phyloP scores from a whole-genome alignment of 306 rosid genomes.

The Acmispon strigosus region DNA sequence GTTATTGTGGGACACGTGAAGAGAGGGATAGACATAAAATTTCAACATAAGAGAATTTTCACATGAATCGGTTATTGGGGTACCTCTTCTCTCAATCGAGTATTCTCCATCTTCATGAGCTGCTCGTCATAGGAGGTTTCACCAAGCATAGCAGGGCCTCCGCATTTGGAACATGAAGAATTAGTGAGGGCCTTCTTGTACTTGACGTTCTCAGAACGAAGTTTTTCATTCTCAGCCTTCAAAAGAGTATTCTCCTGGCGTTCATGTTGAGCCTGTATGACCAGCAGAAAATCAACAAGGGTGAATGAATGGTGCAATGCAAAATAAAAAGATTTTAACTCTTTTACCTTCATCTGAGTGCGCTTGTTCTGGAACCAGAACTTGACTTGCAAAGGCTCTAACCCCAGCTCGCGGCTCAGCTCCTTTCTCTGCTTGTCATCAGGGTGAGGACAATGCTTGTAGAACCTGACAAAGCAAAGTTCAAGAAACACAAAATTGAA shows the following conservation, averaged over 20 bases:
- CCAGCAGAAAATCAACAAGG: no score
- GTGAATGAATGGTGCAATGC: background rate
- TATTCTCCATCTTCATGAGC: slow-evolving; percentile 80
- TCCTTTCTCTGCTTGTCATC: slow-evolving; percentile 98
- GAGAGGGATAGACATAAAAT: no score
- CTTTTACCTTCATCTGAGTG: slow-evolving; percentile 88
- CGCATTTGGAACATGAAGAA: slow-evolving; percentile 90
- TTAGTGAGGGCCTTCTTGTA: slow-evolving; percentile 83
- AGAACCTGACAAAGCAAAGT: slow-evolving; percentile 41
- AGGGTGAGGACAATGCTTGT: slow-evolving; percentile 98
- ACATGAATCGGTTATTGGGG: no score
- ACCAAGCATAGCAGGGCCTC: slow-evolving; percentile 88
- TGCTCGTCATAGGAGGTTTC: slow-evolving; percentile 98
- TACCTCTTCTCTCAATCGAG: slow-evolving; percentile 90
- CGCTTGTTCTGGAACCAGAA: slow-evolving; percentile 99
- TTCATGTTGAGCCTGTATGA: slow-evolving; percentile 75
- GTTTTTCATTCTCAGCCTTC: slow-evolving; percentile 78
- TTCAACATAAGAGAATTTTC: no score
- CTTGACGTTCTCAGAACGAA: slow-evolving; percentile 74
- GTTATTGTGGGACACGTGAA: no score
- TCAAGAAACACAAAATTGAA: no score
- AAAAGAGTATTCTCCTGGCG: slow-evolving; percentile 81
- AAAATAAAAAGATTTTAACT: background rate
- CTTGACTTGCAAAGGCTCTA: slow-evolving; percentile 92
- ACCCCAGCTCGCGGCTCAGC: slow-evolving; percentile 76